A percentile compares a stretch with the other conserved stretches of the same genome.
phyloP scores from a whole-genome alignment of 1,139 yeast species.

The Blastobotrys aristatus region DNA sequence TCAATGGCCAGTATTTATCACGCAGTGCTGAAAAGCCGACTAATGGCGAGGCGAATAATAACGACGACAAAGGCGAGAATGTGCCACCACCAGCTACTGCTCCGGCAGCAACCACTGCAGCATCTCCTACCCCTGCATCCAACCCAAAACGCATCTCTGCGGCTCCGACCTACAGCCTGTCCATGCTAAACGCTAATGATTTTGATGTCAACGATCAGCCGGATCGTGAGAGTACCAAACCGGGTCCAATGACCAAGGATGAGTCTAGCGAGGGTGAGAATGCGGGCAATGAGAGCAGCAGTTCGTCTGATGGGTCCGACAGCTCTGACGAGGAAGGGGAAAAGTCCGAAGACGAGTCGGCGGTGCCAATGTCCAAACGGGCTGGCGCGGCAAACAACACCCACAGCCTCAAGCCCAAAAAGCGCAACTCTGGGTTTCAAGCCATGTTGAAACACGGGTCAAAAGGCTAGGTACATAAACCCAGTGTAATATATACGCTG shows the following conservation, averaged over 20 bases:
- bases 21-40: background rate
- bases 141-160: background rate
- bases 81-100: background rate
- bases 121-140: too few species aligned
- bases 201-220: conserved; percentile 13
- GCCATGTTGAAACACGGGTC: conserved; percentile 10
- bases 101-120: background rate
- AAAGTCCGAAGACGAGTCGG: conserved; percentile 12
- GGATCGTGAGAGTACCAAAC: background rate
- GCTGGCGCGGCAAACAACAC: conserved; percentile 8
- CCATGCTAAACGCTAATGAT: conserved; percentile 8
- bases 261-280: conserved; percentile 8
- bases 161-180: background rate
- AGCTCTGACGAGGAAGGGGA: conserved; percentile 7
- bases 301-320: conserved; percentile 5
- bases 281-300: conserved; percentile 1
- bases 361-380: conserved; percentile 14
- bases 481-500: too few species aligned
- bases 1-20: background rate
- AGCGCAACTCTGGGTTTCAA: conserved; percentile 13
- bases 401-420: background rate
- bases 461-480: too few species aligned
- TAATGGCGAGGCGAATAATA: background rate
- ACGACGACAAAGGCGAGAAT: background rate
- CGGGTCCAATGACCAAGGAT: background rate